Conservation (phyloP, 768 basidiomycete species). For the Lentinus tigrinus region DNA sequence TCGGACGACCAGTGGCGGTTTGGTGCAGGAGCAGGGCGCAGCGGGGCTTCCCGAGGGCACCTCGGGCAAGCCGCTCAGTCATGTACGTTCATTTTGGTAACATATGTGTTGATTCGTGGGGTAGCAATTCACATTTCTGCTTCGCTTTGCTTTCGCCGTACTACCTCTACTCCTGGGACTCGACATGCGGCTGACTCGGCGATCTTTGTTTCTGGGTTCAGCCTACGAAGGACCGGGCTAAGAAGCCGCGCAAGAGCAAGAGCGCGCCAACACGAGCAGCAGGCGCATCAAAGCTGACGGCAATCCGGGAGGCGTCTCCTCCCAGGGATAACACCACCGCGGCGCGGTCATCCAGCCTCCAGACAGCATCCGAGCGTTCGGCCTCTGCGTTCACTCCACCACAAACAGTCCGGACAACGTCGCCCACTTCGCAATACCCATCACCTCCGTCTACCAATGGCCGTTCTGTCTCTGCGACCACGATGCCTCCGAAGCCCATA, state of each 20-base stretch:
- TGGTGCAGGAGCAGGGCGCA: conserved; percentile 16
- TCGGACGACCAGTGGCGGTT: conserved; percentile 26
- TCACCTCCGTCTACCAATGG: conserved; percentile 8
- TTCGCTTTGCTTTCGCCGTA: conserved; percentile 3
- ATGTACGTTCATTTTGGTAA: conserved; percentile 85
- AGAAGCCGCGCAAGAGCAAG: conserved; percentile 59
- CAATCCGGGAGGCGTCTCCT: conserved; percentile 8
- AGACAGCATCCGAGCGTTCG: neutral
- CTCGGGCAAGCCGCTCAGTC: conserved; percentile 67
- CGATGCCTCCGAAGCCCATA: conserved; percentile 3
- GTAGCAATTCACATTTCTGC: conserved; percentile 26
- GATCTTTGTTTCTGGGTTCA: conserved; percentile 32
- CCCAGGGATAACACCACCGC: neutral
- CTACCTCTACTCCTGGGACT: conserved; percentile 14
- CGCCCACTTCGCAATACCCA: conserved; percentile 6
- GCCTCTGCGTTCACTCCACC: neutral
- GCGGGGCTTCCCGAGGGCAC: conserved; percentile 36
- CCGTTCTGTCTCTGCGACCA: neutral
- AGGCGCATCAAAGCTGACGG: conserved; percentile 1
- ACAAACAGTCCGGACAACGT: neutral
- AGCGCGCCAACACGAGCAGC: conserved; percentile 4
- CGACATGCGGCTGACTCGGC: conserved; percentile 10
- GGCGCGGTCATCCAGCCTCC: neutral
- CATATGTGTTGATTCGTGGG: conserved; percentile 16
- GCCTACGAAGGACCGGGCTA: conserved; percentile 75